Conservation (phyloP, 2,329 filamentous ascomycete genomes). For the Endothia cerciana region DNA sequence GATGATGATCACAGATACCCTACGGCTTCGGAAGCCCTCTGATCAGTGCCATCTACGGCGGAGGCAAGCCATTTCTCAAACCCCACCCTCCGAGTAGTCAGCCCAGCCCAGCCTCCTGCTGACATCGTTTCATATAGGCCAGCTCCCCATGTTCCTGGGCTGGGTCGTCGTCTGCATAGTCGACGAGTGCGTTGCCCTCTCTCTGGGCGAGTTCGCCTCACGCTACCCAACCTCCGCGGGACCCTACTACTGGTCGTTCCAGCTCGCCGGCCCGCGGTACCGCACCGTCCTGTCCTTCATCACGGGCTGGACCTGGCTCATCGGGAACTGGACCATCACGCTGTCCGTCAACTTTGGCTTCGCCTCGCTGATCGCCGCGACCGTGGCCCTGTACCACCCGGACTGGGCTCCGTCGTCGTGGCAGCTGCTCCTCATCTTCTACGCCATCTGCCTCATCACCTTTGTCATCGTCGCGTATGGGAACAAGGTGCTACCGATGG, state of each 20-base stretch:
- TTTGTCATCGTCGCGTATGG: constrained; percentile 60
- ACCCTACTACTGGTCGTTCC: constrained; percentile 59
- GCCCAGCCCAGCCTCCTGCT: background rate
- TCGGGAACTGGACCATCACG: constrained; percentile 57
- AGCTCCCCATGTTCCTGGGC: constrained; percentile 59
- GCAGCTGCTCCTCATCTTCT: constrained; percentile 67
- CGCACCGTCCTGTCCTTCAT: constrained; percentile 54
- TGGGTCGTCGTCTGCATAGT: constrained; percentile 59
- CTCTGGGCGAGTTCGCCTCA: constrained; percentile 54
- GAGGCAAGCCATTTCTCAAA: constrained; percentile 35
- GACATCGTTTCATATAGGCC: constrained; percentile 40
- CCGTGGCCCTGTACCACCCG: constrained; percentile 57
- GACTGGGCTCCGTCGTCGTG: constrained; percentile 55
- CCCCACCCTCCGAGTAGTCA: constrained; percentile 1
- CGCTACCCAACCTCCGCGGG: constrained; percentile 56
- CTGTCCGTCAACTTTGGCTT: constrained; percentile 60
- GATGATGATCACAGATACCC: constrained; percentile 46
- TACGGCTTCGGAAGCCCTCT: constrained; percentile 51
- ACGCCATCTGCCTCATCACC: constrained; percentile 58
- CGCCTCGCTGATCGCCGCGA: constrained; percentile 56
- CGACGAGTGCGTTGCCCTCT: constrained; percentile 56
- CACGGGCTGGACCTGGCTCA: constrained; percentile 57
- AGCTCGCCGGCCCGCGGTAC: constrained; percentile 45
- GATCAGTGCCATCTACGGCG: constrained; percentile 44
- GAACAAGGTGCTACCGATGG: constrained; percentile 59